Percentiles rank a stretch among this genome's conserved stretches.
These are phyloP conservation scores for Metschnikowia kunwiensis DNA, from an alignment of 805 yeast genomes.

Conservation along the genomic window DNA sequence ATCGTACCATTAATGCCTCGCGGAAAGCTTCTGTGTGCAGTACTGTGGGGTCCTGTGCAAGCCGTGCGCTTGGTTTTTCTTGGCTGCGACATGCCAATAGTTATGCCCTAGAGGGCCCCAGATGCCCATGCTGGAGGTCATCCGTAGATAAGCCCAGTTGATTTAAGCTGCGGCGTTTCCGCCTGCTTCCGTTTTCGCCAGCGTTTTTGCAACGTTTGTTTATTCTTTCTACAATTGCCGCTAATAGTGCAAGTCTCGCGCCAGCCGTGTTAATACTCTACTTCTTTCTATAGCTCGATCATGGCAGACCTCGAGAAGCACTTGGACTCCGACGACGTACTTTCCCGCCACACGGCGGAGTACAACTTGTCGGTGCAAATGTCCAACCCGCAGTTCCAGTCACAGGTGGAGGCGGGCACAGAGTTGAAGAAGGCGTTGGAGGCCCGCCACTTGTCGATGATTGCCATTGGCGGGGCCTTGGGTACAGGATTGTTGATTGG, in stretches of 20 bases:
- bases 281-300: neutral
- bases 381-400: constrained; percentile 39
- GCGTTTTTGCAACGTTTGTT: too few relatives aligned
- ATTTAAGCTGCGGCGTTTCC: too few relatives aligned
- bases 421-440: constrained; percentile 35
- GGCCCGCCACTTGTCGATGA: constrained; percentile 64
- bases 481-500: constrained; percentile 81
- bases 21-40: neutral
- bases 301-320: constrained; percentile 20
- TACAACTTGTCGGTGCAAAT: constrained; percentile 45
- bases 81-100: constrained; percentile 8
- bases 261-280: too few relatives aligned
- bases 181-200: too few relatives aligned
- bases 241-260: too few relatives aligned
- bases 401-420: constrained; percentile 41
- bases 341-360: constrained; percentile 45
- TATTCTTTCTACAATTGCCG: neutral
- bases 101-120: constrained; percentile 6
- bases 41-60: constrained; percentile 10
- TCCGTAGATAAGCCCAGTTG: too few relatives aligned
- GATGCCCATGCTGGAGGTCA: constrained; percentile 1
- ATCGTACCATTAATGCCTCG: too few relatives aligned
- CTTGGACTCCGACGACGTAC: constrained; percentile 28
- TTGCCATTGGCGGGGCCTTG: constrained; percentile 79
- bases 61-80: constrained; percentile 10